Evolutionary conservation across 306 rosid genomes (phyloP).

Genomic region (Cucurbita ficifolia): DNA sequence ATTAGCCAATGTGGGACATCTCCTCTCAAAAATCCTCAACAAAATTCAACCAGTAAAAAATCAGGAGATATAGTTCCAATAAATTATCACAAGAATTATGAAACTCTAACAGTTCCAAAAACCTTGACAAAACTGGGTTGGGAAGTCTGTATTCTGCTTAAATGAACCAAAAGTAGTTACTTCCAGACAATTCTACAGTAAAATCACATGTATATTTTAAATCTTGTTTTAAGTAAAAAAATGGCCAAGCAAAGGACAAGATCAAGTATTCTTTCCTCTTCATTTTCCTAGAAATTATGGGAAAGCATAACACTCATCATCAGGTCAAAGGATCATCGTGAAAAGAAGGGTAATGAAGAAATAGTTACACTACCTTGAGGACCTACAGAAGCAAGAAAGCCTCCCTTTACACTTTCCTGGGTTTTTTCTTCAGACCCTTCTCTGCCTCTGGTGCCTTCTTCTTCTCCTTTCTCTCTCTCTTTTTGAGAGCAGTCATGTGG

Average conservation of each 20-base stretch:
- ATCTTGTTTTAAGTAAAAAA: not conserved
- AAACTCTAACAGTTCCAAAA: not conserved
- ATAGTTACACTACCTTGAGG: not conserved
- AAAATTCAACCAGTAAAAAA: not conserved
- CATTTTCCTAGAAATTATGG: not conserved
- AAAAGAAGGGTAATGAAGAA: not conserved
- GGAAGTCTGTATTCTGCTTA: not conserved
- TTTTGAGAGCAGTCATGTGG: conserved; percentile 91
- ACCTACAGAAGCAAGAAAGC: not conserved
- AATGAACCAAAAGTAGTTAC: not conserved
- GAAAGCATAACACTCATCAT: not conserved
- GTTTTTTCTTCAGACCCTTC: conserved; percentile 38
- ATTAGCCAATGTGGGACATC: too few species aligned
- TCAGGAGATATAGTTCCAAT: not conserved
- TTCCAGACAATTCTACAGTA: not conserved
- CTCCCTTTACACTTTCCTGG: conserved; percentile 17
- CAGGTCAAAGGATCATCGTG: not conserved
- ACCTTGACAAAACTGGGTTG: not conserved
- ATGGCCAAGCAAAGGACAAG: not conserved
- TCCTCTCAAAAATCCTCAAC: too few species aligned
- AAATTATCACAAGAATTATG: not conserved
- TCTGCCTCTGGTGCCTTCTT: conserved; percentile 60
- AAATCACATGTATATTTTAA: not conserved
- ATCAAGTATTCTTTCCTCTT: not conserved
- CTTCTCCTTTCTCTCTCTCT: conserved; percentile 94